These are phyloP conservation scores for Diplotaxis tenuifolia DNA, from an alignment of 345 rosid species.

Conservation along the genomic window DNA sequence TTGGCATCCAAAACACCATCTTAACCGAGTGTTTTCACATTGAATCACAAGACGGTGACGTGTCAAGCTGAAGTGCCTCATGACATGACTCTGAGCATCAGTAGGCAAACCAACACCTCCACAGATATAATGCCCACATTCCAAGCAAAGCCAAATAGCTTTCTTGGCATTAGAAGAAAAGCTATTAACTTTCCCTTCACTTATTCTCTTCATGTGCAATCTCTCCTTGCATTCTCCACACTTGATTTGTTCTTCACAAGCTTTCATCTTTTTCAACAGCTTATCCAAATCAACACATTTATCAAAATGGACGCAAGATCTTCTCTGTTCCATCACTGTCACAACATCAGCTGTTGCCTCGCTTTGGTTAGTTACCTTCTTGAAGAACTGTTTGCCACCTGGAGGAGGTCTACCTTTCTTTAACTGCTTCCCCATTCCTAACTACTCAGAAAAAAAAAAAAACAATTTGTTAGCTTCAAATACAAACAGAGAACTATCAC, in stretches of 20 bases:
- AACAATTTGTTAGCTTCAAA: neutral
- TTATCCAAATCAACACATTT: slow-evolving; percentile 56
- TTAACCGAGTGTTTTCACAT: slow-evolving; percentile 72
- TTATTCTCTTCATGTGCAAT: slow-evolving; percentile 34
- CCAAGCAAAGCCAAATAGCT: slow-evolving; percentile 89
- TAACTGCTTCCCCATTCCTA: slow-evolving; percentile 74
- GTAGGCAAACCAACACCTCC: slow-evolving; percentile 87
- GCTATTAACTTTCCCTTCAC: neutral
- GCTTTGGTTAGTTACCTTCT: slow-evolving; percentile 31
- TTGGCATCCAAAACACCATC: slow-evolving; percentile 79
- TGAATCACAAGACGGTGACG: slow-evolving; percentile 73
- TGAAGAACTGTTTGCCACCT: slow-evolving; percentile 48
- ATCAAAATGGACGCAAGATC: slow-evolving; percentile 55
- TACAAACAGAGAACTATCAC: neutral
- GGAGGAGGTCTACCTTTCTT: slow-evolving; percentile 52
- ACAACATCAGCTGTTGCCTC: slow-evolving; percentile 30
- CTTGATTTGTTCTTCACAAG: slow-evolving; percentile 42
- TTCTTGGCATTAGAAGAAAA: slow-evolving; percentile 40
- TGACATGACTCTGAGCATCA: slow-evolving; percentile 66
- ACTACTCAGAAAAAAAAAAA: slow-evolving; percentile 25
- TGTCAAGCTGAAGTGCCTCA: slow-evolving; percentile 58
- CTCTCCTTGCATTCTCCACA: slow-evolving; percentile 77
- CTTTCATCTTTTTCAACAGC: slow-evolving; percentile 51
- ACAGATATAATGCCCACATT: slow-evolving; percentile 81
- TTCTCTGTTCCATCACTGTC: slow-evolving; percentile 40